Evolutionary conservation across 1,284 basidiomycete genomes (phyloP).

Genomic region (Pisolithus thermaeus): DNA sequence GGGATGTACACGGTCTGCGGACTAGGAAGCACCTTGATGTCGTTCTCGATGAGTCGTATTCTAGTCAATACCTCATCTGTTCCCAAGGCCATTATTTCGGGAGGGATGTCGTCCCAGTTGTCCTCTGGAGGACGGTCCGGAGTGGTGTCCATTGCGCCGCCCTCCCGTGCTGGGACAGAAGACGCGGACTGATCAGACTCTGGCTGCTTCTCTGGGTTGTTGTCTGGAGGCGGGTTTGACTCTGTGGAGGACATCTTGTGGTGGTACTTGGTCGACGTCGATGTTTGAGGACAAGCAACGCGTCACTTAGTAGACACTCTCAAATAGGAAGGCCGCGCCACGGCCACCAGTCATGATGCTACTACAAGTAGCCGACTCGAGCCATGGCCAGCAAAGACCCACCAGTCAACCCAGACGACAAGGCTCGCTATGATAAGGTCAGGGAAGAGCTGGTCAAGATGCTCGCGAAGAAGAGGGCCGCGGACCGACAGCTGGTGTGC

Average conservation of each 20-base stretch:
- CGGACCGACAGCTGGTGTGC: constrained; percentile 67
- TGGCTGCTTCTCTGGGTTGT: constrained; percentile 43
- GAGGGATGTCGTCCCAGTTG: constrained; percentile 79
- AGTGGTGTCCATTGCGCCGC: constrained; percentile 63
- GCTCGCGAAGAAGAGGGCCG: constrained; percentile 60
- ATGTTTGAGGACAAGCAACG: constrained; percentile 22
- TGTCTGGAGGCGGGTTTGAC: constrained; percentile 43
- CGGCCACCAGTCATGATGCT: background rate
- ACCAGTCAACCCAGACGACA: constrained; percentile 51
- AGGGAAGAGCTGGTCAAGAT: constrained; percentile 68
- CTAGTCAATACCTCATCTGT: constrained; percentile 85
- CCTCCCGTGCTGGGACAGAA: constrained; percentile 32
- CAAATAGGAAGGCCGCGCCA: constrained; percentile 16
- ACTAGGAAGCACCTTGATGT: constrained; percentile 67
- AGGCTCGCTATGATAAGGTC: constrained; percentile 59
- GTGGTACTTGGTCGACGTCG: constrained; percentile 10
- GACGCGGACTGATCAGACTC: constrained; percentile 28
- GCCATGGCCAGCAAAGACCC: constrained; percentile 29
- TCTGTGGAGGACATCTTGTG: constrained; percentile 56
- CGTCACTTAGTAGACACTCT: constrained; percentile 29
- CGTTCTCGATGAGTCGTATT: constrained; percentile 89
- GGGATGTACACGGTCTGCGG: background rate
- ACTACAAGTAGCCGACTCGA: background rate
- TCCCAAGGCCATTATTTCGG: constrained; percentile 66
- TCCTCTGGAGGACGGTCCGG: constrained; percentile 67